Conservation (phyloP, 2,329 filamentous ascomycete species). For the Scytalidium sp. region DNA sequence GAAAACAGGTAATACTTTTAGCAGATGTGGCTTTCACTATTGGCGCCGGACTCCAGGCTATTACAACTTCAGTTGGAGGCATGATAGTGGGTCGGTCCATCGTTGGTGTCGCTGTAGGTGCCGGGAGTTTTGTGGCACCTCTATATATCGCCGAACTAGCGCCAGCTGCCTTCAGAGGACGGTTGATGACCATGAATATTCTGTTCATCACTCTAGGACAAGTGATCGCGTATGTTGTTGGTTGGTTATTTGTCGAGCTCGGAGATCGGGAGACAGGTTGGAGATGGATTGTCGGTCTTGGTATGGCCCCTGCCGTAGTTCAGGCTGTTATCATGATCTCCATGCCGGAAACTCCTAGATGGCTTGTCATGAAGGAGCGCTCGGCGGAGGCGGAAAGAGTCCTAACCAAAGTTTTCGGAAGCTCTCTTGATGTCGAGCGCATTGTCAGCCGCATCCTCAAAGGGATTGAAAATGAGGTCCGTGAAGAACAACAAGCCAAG, state of each 20-base stretch:
- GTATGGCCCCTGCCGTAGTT: constrained; percentile 69
- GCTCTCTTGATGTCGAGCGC: constrained; percentile 35
- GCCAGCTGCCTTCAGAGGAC: constrained; percentile 71
- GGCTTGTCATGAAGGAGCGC: constrained; percentile 70
- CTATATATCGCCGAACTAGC: constrained; percentile 86
- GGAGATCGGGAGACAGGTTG: constrained; percentile 59
- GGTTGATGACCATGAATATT: constrained; percentile 77
- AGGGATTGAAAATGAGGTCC: constrained; percentile 71
- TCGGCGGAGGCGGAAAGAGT: constrained; percentile 61
- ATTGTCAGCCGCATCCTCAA: constrained; percentile 60
- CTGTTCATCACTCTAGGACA: constrained; percentile 86
- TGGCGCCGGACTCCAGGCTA: constrained; percentile 65
- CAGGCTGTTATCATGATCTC: constrained; percentile 67
- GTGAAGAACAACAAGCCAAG: constrained; percentile 60
- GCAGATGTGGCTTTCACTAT: constrained; percentile 66
- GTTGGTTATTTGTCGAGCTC: constrained; percentile 67
- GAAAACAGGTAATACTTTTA: constrained; percentile 59
- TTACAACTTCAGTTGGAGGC: constrained; percentile 49
- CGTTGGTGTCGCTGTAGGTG: constrained; percentile 71
- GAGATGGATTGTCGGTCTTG: constrained; percentile 90
- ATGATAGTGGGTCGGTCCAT: constrained; percentile 70
- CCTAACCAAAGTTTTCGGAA: constrained; percentile 61
- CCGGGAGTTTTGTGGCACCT: constrained; percentile 78
- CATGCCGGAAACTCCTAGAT: constrained; percentile 87
- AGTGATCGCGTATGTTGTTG: constrained; percentile 81